Evolutionary conservation across 371 early-diverging fungal species (phyloP).

Genomic region (Mortierella sp.): DNA sequence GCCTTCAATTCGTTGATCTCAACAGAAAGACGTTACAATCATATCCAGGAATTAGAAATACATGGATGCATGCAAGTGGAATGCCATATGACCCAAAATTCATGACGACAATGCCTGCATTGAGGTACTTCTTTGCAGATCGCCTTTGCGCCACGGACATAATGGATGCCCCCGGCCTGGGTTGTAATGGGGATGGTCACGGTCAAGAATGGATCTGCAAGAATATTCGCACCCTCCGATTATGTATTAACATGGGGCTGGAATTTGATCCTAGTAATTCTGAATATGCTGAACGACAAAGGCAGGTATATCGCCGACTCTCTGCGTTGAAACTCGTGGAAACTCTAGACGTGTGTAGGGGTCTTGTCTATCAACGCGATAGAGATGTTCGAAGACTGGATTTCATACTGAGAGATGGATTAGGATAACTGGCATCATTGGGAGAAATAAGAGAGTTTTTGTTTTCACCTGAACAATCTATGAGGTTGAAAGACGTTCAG

Average conservation of each 20-base stretch:
- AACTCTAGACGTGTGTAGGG: neutral
- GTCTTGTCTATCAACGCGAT: neutral
- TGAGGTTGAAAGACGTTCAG: too few relatives aligned
- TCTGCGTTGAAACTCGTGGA: neutral
- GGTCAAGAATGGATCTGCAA: neutral
- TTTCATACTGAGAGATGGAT: too few relatives aligned
- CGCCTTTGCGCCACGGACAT: neutral
- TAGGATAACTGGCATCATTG: too few relatives aligned
- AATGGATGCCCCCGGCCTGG: neutral
- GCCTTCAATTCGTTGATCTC: neutral
- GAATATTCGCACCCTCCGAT: neutral
- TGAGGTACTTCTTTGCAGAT: neutral
- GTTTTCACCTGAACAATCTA: too few relatives aligned
- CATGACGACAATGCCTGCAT: neutral
- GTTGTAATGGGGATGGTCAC: neutral
- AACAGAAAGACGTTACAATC: neutral
- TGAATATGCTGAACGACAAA: neutral
- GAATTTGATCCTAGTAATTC: neutral
- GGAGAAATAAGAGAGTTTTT: too few relatives aligned
- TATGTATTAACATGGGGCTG: neutral
- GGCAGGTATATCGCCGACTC: neutral
- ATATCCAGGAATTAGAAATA: neutral
- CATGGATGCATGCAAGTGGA: neutral
- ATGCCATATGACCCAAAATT: neutral
- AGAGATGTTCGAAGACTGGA: too few relatives aligned